These are phyloP conservation scores for Pseudogymnoascus sp. DNA, from an alignment of 2,329 filamentous ascomycete genomes.

Conservation along the genomic window DNA sequence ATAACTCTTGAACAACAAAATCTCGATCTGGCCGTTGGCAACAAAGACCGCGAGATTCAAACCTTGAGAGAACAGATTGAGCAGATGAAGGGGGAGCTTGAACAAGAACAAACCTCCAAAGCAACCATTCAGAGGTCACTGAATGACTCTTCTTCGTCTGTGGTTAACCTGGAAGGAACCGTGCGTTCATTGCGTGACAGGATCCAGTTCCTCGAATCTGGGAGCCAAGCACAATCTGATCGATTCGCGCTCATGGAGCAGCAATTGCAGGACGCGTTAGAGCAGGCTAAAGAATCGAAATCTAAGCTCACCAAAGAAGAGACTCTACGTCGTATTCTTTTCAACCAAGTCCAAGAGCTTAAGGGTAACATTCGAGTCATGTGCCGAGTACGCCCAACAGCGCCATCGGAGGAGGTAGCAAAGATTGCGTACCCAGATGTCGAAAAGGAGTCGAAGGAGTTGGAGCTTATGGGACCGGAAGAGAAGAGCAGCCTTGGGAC, in stretches of 20 bases:
- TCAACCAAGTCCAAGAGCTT: slow-evolving; percentile 96
- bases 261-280: slow-evolving; percentile 69
- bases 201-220: slow-evolving; percentile 83
- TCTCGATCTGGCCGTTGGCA: slow-evolving; percentile 23
- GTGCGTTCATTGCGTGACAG: slow-evolving; percentile 71
- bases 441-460: slow-evolving; percentile 77
- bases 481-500: slow-evolving; percentile 74
- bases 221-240: slow-evolving; percentile 80
- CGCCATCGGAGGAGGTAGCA: slow-evolving; percentile 59
- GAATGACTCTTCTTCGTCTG: slow-evolving; percentile 52
- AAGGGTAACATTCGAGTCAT: slow-evolving; percentile 98
- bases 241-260: slow-evolving; percentile 76
- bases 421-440: slow-evolving; percentile 71
- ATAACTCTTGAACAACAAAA: slow-evolving; percentile 39
- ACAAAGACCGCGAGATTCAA: slow-evolving; percentile 48
- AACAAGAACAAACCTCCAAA: slow-evolving; percentile 51
- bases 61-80: slow-evolving; percentile 41
- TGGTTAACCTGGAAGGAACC: slow-evolving; percentile 63
- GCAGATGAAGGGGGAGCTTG: slow-evolving; percentile 41
- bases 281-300: slow-evolving; percentile 60
- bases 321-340: slow-evolving; percentile 79
- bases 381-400: slow-evolving; percentile 79
- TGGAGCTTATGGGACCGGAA: slow-evolving; percentile 74
- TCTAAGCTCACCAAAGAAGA: slow-evolving; percentile 87
- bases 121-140: slow-evolving; percentile 38